Conservation (phyloP, 1,284 basidiomycete species). For the Takashimella koratensis region DNA sequence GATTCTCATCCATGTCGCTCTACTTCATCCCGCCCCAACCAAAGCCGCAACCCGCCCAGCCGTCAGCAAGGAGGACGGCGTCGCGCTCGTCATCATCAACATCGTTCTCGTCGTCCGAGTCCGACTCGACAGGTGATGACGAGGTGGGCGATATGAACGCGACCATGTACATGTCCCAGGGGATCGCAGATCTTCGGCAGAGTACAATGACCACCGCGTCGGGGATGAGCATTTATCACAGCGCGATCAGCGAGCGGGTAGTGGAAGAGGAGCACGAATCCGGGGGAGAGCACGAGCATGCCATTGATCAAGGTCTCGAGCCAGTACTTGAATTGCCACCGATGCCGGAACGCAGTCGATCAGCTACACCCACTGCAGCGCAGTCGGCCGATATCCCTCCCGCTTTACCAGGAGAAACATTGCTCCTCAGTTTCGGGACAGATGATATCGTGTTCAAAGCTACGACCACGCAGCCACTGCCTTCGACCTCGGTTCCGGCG, state of each 20-base stretch:
- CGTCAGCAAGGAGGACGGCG: background rate
- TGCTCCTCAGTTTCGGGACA: slow-evolving; percentile 36
- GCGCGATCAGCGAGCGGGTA: slow-evolving; percentile 17
- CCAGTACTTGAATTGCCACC: background rate
- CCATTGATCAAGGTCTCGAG: background rate
- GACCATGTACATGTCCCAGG: slow-evolving; percentile 51
- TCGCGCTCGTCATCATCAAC: slow-evolving; percentile 17
- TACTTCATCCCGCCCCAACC: slow-evolving; percentile 20
- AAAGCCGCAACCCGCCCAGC: background rate
- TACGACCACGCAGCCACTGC: slow-evolving; percentile 18
- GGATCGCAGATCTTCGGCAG: slow-evolving; percentile 50
- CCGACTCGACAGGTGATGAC: slow-evolving; percentile 12
- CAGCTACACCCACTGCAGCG: slow-evolving; percentile 22
- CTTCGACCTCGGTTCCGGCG: background rate
- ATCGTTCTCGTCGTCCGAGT: slow-evolving; percentile 15
- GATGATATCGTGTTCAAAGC: slow-evolving; percentile 42
- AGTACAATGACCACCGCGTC: slow-evolving; percentile 23
- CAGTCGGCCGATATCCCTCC: background rate
- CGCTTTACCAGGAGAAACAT: slow-evolving; percentile 7
- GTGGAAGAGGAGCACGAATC: slow-evolving; percentile 14
- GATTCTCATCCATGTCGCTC: slow-evolving; percentile 22
- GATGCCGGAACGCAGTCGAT: slow-evolving; percentile 9
- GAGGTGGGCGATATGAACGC: slow-evolving; percentile 26
- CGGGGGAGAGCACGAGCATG: slow-evolving; percentile 5
- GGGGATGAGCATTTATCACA: slow-evolving; percentile 35